A percentile compares a stretch with the other conserved stretches of the same genome.
Conservation (phyloP, 495 filamentous ascomycete species). For the Penicillium fimorum region DNA sequence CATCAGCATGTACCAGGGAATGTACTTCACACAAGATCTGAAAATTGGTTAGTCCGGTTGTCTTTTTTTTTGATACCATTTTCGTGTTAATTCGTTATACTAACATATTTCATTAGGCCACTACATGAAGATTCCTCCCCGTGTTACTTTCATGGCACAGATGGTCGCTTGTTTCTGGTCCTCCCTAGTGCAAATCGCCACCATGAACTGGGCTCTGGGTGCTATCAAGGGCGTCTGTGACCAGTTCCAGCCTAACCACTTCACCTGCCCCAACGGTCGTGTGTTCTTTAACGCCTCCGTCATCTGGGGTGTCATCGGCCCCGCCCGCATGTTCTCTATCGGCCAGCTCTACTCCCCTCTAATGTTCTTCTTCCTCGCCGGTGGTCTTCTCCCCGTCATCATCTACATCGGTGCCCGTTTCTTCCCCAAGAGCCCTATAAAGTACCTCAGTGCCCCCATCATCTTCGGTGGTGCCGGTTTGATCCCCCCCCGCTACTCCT, state of each 20-base stretch:
- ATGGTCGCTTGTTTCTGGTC: constrained; percentile 56
- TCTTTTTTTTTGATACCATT: neutral
- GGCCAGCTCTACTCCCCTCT: constrained; percentile 47
- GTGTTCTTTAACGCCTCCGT: constrained; percentile 59
- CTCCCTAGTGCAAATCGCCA: constrained; percentile 56
- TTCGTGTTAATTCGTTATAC: neutral
- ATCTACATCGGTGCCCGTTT: constrained; percentile 47
- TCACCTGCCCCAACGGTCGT: constrained; percentile 59
- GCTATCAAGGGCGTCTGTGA: constrained; percentile 54
- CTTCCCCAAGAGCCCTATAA: constrained; percentile 40
- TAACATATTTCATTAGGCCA: constrained; percentile 39
- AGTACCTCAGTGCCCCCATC: constrained; percentile 48
- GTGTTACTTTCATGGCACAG: constrained; percentile 58
- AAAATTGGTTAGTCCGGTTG: constrained; percentile 39
- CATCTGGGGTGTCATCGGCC: constrained; percentile 56
- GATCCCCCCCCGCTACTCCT: constrained; percentile 54
- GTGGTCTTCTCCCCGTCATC: constrained; percentile 43
- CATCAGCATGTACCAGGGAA: constrained; percentile 56
- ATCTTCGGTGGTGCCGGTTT: constrained; percentile 47
- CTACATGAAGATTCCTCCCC: constrained; percentile 66
- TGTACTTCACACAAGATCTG: constrained; percentile 52
- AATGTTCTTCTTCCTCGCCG: constrained; percentile 52
- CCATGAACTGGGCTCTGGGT: constrained; percentile 61
- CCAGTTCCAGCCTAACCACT: constrained; percentile 50
- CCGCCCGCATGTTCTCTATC: constrained; percentile 50